Conservation (phyloP, 2,329 filamentous ascomycete species). For the Xylaria sp. region DNA sequence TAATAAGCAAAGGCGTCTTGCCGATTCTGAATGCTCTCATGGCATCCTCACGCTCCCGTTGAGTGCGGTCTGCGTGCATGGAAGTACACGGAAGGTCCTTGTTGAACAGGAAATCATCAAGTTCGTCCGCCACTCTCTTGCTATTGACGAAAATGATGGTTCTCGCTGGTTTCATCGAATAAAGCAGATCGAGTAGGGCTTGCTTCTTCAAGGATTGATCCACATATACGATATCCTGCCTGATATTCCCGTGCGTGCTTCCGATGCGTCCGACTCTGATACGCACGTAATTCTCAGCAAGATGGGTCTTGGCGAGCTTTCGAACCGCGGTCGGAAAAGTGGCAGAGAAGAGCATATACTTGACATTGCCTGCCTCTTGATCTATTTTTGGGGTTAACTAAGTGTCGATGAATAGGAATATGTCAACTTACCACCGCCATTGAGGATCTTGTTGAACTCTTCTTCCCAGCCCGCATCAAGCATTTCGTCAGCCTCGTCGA, state of each 20-base stretch:
- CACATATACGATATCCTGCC: conserved; percentile 77
- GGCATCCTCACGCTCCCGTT: conserved; percentile 90
- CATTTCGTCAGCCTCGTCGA: conserved; percentile 97
- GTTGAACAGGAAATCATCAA: conserved; percentile 91
- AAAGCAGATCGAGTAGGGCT: conserved; percentile 77
- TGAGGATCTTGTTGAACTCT: conserved; percentile 79
- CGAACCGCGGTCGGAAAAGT: conserved; percentile 88
- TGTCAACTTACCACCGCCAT: conserved; percentile 77
- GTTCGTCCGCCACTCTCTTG: conserved; percentile 79
- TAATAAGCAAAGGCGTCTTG: conserved; percentile 80
- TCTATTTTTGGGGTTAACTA: conserved; percentile 60
- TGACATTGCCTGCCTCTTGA: conserved; percentile 76
- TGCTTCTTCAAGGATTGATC: conserved; percentile 75
- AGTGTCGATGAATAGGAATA: background rate
- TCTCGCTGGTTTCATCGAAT: conserved; percentile 75
- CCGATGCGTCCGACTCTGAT: conserved; percentile 90
- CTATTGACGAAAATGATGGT: conserved; percentile 92
- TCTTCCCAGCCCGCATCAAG: conserved; percentile 81
- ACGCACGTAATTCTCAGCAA: conserved; percentile 78
- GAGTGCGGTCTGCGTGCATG: conserved; percentile 87
- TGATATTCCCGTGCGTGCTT: conserved; percentile 83
- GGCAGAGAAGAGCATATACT: conserved; percentile 89
- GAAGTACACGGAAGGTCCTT: conserved; percentile 82
- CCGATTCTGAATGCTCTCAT: conserved; percentile 86
- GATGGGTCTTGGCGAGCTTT: conserved; percentile 78